These are phyloP conservation scores for Russula sp. DNA, from an alignment of 768 basidiomycete genomes.

Conservation along the genomic window DNA sequence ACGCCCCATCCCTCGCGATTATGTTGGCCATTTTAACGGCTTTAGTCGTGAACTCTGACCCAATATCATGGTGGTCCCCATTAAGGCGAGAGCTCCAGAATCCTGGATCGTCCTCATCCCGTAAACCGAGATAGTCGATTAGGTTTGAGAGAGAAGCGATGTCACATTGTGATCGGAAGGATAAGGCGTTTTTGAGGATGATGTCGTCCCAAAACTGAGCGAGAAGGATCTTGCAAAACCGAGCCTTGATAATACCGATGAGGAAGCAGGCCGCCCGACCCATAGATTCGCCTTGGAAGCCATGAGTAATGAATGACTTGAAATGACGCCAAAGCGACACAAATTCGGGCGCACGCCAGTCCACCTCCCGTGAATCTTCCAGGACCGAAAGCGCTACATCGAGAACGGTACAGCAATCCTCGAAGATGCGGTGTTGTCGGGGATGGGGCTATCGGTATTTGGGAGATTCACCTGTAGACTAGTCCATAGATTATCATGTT, in stretches of 20 bases:
- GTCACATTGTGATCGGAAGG: slow-evolving; percentile 21
- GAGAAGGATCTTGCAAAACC: slow-evolving; percentile 10
- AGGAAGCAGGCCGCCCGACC: slow-evolving; percentile 3
- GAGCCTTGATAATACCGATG: slow-evolving; percentile 2
- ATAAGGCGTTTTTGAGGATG: background rate
- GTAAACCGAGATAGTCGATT: slow-evolving; percentile 2
- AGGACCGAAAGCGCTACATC: slow-evolving; percentile 1
- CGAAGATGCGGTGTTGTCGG: slow-evolving; percentile 11
- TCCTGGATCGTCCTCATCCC: background rate
- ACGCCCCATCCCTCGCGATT: slow-evolving; percentile 7
- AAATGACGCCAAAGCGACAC: slow-evolving; percentile 14
- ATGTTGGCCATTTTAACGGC: background rate
- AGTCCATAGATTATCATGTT: slow-evolving; percentile 12
- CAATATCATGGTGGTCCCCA: slow-evolving; percentile 7
- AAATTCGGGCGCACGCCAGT: slow-evolving; percentile 21
- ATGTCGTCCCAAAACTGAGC: slow-evolving; percentile 4
- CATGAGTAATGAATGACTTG: slow-evolving; percentile 5
- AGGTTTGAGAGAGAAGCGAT: slow-evolving; percentile 12
- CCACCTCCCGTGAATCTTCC: slow-evolving; percentile 10
- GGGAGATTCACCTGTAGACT: slow-evolving; percentile 13
- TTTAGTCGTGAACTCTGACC: slow-evolving; percentile 4
- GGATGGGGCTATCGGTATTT: background rate
- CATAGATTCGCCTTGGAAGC: slow-evolving; percentile 13
- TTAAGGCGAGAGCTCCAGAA: slow-evolving; percentile 5
- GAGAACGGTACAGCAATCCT: slow-evolving; percentile 6